Base-by-base conservation (phyloP, 306 rosid genomes). In the Lotus japonicus region DNA sequence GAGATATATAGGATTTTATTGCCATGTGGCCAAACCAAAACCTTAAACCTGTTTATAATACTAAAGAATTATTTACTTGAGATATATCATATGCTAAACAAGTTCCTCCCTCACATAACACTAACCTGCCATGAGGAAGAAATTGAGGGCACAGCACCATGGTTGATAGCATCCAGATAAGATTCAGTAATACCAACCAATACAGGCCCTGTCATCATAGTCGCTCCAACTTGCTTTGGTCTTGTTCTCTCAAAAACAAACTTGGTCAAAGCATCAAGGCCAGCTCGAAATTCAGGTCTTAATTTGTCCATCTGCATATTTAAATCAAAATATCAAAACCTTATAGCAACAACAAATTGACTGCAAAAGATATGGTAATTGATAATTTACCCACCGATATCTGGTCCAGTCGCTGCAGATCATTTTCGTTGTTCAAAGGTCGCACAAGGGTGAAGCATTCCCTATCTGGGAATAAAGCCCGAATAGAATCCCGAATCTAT, bases 61-160 rank as follows among this genome's bases (percentile, higher is more conserved):
- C 6, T 15, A 33, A 39, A 28, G 58, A 72, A 44, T 43, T 64
- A 14, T 18, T 59, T 14, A 17, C 2, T 12, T 48, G 11, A 36
- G 11, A 36, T 17, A 48, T 31, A 21, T 4, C 44, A 49, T 66
- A 23, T 6, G 33, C 15, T 52, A 52, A 28, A 35, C 19, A 4
- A 4, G 5, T 14, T 50, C 26, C 55, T 14, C 23, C 45, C 58
- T 42, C 58, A 5, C 45, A 41, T 23, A 51, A 58, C 6, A 83
- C 79, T 45, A 60, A 88, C 99, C 99, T 95, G 97, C 99, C 99
- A 95, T 15, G 99, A 90, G 70, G 97, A 95, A 65, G 94, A 79
- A 80, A 95, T 90, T 33, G 92, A 80, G 46, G 99, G 99, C 76
- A 95, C 99, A 2, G 99, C 99, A 79, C 99, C 99, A 55, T 87